Evolutionary conservation across 495 filamentous ascomycete genomes (phyloP).

Genomic region (Wilcoxina mikolae): DNA sequence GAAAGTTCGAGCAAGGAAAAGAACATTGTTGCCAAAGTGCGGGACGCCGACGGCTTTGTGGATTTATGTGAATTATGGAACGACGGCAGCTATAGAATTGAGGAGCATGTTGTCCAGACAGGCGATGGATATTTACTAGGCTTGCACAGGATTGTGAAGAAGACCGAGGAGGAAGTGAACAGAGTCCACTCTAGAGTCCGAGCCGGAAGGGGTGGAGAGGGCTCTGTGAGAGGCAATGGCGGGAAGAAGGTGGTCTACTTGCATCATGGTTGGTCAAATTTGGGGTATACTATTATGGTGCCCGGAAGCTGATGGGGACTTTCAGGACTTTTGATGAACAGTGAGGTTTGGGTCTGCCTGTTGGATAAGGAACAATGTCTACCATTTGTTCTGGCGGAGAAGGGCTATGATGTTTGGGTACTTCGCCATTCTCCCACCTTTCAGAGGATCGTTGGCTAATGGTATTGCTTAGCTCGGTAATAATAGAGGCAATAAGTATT

Average conservation of each 20-base stretch:
- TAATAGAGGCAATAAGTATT: conserved; percentile 96
- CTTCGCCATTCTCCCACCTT: conserved; percentile 22
- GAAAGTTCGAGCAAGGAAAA: conserved; percentile 44
- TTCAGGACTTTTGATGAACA: conserved; percentile 77
- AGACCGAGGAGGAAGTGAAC: conserved; percentile 56
- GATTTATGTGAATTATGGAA: conserved; percentile 71
- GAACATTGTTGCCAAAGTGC: conserved; percentile 29
- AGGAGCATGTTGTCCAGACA: conserved; percentile 93
- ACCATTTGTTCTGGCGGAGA: conserved; percentile 79
- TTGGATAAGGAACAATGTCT: conserved; percentile 74
- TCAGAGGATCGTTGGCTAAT: not conserved
- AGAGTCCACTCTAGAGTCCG: conserved; percentile 40
- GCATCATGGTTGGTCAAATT: conserved; percentile 49
- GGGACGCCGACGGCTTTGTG: conserved; percentile 72
- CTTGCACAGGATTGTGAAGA: conserved; percentile 71
- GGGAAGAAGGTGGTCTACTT: conserved; percentile 83
- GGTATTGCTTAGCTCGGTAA: conserved; percentile 56
- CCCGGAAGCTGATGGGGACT: not conserved
- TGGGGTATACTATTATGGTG: not conserved
- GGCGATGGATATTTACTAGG: conserved; percentile 87
- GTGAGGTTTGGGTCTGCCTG: conserved; percentile 92
- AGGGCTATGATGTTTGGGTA: conserved; percentile 93
- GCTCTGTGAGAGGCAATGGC: conserved; percentile 35
- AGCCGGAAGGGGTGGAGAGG: conserved; percentile 35
- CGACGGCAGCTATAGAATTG: conserved; percentile 61